Evolutionary conservation across 768 basidiomycete species (phyloP), one percentile per base, ranked within the genome.

Genomic region (Rossbeevera mucosa): DNA sequence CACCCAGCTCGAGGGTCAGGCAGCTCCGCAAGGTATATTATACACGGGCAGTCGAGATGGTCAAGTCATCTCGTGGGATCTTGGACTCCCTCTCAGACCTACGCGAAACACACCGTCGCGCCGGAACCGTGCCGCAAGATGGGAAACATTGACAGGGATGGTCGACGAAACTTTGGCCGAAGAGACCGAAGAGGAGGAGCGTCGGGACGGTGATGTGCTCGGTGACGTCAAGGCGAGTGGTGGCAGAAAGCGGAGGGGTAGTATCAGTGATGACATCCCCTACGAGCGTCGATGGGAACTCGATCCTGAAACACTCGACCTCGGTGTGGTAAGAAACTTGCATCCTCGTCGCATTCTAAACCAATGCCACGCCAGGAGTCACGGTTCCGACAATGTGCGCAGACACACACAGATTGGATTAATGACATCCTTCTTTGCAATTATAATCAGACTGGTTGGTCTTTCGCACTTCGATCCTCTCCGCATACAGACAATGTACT

Each of bases 371-470:
- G 38, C 53, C 57, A 83, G 80, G 68, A 71, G 22, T 78, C 83
- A 24, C 74, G 77, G 20, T 97, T 96, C 65, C 80, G 95, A 26
- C 94, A 97, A 67, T 87, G 85, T 52, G 84, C 86, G 8, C 94
- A 97, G 65, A 80, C 82, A 5, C 94, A 97, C 66, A 85, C 85
- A 1, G 94, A 97, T 70, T 99, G 95, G 95, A 82, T 98, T 30
- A 99, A 96, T 64, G 95, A 98, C 61, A 81, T 98, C 44, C 64
- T 93, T 3, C 77, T 99, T 16, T 94, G 91, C 72, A 94, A 97
- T 64, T 78, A 83, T 55, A 93, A 96, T 59, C 94, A 94, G 66
- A 96, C 88, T 3, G 74, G 90, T 86, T 45, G 41, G 82, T 71
- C 41, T 18, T 20, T 33, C 29, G 41, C 54, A 14, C 40, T 18